A percentile compares a stretch with the other conserved stretches of the same genome.
These are phyloP conservation scores for Trichoderma sp. DNA, from an alignment of 2,329 filamentous ascomycete genomes.

Conservation along the genomic window DNA sequence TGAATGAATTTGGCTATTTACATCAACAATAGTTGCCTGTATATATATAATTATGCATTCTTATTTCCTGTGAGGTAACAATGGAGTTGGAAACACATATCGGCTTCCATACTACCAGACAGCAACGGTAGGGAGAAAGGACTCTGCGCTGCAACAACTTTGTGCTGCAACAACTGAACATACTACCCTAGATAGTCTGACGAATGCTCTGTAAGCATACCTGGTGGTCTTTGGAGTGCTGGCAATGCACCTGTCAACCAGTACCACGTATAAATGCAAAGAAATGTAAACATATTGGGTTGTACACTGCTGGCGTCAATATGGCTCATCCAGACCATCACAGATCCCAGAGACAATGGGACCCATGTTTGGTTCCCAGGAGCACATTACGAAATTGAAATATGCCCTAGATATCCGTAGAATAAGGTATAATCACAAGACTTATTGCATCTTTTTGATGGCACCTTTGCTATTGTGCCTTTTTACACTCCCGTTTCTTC, in stretches of 20 bases:
- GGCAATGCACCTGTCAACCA: neutral
- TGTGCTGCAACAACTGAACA: neutral
- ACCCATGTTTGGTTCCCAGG: fast-evolving
- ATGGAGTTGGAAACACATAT: neutral
- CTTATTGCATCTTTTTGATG: neutral
- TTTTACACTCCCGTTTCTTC: too few relatives aligned
- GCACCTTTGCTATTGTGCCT: neutral
- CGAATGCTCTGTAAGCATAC: neutral
- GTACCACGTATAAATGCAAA: neutral
- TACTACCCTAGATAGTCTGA: neutral
- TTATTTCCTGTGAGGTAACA: neutral
- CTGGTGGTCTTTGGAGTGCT: neutral
- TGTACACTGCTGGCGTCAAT: neutral
- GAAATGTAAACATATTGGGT: neutral
- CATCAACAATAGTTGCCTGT: neutral
- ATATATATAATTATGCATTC: too few relatives aligned
- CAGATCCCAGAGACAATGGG: fast-evolving
- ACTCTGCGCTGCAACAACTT: neutral
- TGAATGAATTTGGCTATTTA: too few relatives aligned
- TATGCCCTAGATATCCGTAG: neutral
- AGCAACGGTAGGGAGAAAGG: neutral
- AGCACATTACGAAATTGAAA: neutral
- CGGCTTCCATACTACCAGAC: neutral
- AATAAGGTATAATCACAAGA: neutral
- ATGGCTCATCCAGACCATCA: neutral